Percentiles rank a stretch among this genome's conserved stretches.
These are phyloP conservation scores for Lipomyces oligophaga DNA, from an alignment of 805 yeast species.

Conservation along the genomic window DNA sequence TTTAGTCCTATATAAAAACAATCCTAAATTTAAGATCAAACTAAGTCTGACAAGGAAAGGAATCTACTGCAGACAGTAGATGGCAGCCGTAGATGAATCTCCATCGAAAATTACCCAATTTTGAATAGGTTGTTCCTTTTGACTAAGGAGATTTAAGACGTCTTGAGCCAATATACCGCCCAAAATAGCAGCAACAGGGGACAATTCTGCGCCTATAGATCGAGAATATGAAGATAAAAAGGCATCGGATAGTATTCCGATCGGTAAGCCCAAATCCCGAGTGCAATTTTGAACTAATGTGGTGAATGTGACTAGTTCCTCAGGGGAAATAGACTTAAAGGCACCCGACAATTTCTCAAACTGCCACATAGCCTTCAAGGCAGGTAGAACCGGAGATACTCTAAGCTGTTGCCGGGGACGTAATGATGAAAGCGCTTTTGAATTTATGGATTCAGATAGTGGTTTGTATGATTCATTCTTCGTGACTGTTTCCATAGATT, in stretches of 20 bases:
- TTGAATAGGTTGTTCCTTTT: conserved; percentile 74
- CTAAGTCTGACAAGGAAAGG: no score
- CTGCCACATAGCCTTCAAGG: conserved; percentile 53
- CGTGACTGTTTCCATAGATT: conserved; percentile 31
- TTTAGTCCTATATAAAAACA: background rate
- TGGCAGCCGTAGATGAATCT: conserved; percentile 65
- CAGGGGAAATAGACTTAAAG: no score
- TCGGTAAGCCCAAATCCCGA: conserved; percentile 45
- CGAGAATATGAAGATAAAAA: conserved; percentile 36
- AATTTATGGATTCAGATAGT: conserved; percentile 21
- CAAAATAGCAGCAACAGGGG: conserved; percentile 79
- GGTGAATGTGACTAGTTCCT: conserved; percentile 5
- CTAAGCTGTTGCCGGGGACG: conserved; percentile 41
- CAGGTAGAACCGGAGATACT: conserved; percentile 56
- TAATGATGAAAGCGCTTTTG: conserved; percentile 23
- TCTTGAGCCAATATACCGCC: conserved; percentile 93
- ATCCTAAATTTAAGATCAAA: no score
- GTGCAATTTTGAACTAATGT: conserved; percentile 22
- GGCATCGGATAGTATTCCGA: conserved; percentile 44
- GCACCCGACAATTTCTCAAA: conserved; percentile 18
- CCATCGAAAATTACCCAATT: conserved; percentile 79
- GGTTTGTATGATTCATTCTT: conserved; percentile 31
- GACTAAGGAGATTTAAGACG: conserved; percentile 73
- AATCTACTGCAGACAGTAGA: conserved; percentile 47
- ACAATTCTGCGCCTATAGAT: conserved; percentile 52